phyloP scores from a whole-genome alignment of 1,284 basidiomycete genomes.

The Ceratobasidium sp. region DNA sequence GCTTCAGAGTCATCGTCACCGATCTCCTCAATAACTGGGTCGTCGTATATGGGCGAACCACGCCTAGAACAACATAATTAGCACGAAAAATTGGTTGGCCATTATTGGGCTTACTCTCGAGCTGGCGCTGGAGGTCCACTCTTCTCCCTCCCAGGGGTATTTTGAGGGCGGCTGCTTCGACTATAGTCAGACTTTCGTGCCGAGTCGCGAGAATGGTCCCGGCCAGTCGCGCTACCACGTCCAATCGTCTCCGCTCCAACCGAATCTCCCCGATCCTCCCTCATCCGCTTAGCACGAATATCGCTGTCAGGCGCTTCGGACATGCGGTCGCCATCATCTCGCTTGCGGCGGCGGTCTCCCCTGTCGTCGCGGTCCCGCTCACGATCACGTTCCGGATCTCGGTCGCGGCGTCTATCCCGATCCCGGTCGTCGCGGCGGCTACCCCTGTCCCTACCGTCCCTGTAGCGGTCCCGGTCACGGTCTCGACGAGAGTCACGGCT shows the following conservation, averaged over 20 bases:
- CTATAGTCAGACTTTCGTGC: constrained; percentile 59
- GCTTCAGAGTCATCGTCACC: constrained; percentile 92
- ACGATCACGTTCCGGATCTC: constrained; percentile 58
- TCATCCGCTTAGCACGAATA: constrained; percentile 50
- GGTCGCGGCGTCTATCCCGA: constrained; percentile 63
- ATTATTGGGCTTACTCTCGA: constrained; percentile 57
- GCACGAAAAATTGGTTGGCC: neutral
- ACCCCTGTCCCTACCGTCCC: constrained; percentile 58
- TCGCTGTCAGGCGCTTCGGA: constrained; percentile 58
- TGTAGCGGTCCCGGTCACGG: constrained; percentile 59
- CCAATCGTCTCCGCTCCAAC: constrained; percentile 54
- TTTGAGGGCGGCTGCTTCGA: constrained; percentile 59
- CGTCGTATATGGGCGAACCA: constrained; percentile 79
- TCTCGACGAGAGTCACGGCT: constrained; percentile 51
- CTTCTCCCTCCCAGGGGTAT: constrained; percentile 59
- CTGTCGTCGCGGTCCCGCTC: constrained; percentile 64
- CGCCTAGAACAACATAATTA: constrained; percentile 61
- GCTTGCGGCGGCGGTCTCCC: constrained; percentile 73
- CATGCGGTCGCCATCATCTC: constrained; percentile 65
- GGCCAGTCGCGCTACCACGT: constrained; percentile 58
- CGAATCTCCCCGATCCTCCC: constrained; percentile 44
- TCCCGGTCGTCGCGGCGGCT: constrained; percentile 55
- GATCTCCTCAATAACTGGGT: constrained; percentile 68
- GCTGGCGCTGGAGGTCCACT: constrained; percentile 64
- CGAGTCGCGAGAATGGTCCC: constrained; percentile 43